phyloP scores from a whole-genome alignment of 1,284 basidiomycete genomes.

The Melampsora larici-populina region DNA sequence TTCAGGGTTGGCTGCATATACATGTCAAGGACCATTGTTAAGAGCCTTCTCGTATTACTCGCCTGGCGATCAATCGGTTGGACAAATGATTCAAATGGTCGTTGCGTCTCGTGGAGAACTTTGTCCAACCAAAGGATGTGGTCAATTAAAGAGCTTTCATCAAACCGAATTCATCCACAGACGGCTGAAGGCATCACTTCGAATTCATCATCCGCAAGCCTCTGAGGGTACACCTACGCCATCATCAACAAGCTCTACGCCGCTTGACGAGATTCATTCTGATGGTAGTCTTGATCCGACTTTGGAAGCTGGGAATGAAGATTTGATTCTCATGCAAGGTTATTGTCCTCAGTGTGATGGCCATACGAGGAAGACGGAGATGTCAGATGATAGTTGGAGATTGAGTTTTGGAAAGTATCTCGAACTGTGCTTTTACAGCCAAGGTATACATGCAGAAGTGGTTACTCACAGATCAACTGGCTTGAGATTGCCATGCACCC shows the following conservation, averaged over 20 bases:
- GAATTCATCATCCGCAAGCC: slow-evolving; percentile 77
- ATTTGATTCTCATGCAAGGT: slow-evolving; percentile 38
- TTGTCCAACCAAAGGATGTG: slow-evolving; percentile 39
- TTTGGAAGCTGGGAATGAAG: slow-evolving; percentile 15
- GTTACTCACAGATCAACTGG: slow-evolving; percentile 6
- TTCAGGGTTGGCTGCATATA: slow-evolving; percentile 49
- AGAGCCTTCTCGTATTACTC: slow-evolving; percentile 40
- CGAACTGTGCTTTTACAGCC: slow-evolving; percentile 82
- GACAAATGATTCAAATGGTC: slow-evolving; percentile 60
- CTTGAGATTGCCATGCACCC: slow-evolving; percentile 62
- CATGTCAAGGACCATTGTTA: slow-evolving; percentile 39
- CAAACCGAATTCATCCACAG: slow-evolving; percentile 42
- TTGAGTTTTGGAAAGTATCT: slow-evolving; percentile 75
- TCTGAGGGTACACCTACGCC: slow-evolving; percentile 61
- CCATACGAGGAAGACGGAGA: slow-evolving; percentile 71
- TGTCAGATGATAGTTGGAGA: slow-evolving; percentile 83
- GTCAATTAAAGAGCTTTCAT: slow-evolving; percentile 38
- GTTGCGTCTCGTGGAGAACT: slow-evolving; percentile 28
- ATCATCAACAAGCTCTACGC: slow-evolving; percentile 93
- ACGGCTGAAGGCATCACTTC: slow-evolving; percentile 59
- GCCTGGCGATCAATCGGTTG: slow-evolving; percentile 42
- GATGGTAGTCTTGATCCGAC: slow-evolving; percentile 51
- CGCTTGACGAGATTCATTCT: slow-evolving; percentile 66
- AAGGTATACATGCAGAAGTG: slow-evolving; percentile 62
- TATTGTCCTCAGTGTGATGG: slow-evolving; percentile 37